Base-by-base conservation (phyloP, 352 stramenopile species). In the Achlya hypogyna region DNA sequence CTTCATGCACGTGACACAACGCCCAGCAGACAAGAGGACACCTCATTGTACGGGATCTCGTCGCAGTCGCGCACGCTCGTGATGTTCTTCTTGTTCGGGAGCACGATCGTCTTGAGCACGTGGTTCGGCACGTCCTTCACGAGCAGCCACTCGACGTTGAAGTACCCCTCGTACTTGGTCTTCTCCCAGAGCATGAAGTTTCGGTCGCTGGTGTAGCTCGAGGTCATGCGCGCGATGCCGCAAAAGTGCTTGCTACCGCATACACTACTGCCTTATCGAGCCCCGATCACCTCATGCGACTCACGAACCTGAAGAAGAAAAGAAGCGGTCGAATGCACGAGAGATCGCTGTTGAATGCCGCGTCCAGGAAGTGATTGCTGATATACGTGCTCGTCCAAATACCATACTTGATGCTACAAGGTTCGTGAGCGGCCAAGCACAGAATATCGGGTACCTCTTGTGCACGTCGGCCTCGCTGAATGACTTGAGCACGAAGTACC, bases 381-480 rank as follows among this genome's bases (percentile, higher is more conserved):
- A 72, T 71, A 43, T 85, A 82, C 20, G 84, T 93, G 62, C 78
- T 89, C 53, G 79, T 89, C 84, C 84, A 93, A 53, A 93, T 64
- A 34, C 84, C 84, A 63, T 78, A 93, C 73, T 93, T 93, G 51
- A 93, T 74, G 51, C 84, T 65, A 65, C 35, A 29, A 27, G 9
- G 9, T 38, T 18, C 16, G 16, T 45, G 1, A 25, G 53, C 53
- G 22, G 23, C 12, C 16, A 52, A 16, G 25, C 25, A 2, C 2
- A 10, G 31, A 56, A 20, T 12, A 54, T 54, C 6, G 12, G 38
- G 4, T 64, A 65, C 59, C 59, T 93, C 73, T 89, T 91, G 74
- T 93, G 84, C 47, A 93, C 67, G 54, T 93, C 90, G n/a, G 78
- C 79, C 53, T 93, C 84, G 59, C 84, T 93, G 64, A 93, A 93